These are phyloP conservation scores for Paraphaeosphaeria sporulosa DNA, from an alignment of 2,329 filamentous ascomycete genomes.

Conservation along the genomic window DNA sequence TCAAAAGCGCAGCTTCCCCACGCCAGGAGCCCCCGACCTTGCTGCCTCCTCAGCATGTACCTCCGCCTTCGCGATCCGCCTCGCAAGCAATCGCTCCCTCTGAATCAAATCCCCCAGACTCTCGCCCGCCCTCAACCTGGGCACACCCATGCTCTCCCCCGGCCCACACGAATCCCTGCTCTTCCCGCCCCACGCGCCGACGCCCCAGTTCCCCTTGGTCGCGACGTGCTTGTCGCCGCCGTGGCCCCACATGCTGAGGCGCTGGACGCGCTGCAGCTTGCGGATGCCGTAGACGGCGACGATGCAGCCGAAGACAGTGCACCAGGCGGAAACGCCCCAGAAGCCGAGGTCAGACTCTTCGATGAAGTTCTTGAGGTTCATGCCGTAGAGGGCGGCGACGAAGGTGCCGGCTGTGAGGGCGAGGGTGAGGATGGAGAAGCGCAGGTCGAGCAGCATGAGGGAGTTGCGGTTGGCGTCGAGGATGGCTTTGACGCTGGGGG, in stretches of 20 bases:
- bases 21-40: not conserved
- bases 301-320: constrained; percentile 74
- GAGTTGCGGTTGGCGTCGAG: constrained; percentile 97
- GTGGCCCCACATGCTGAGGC: constrained; percentile 82
- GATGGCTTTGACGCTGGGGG: constrained; percentile 86
- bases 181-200: constrained; percentile 30
- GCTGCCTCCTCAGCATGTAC: constrained; percentile 29
- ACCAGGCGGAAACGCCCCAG: constrained; percentile 73
- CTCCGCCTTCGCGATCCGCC: constrained; percentile 39
- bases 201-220: constrained; percentile 26
- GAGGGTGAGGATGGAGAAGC: constrained; percentile 93
- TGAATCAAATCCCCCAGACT: constrained; percentile 35
- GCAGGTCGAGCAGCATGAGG: constrained; percentile 95
- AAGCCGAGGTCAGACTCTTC: constrained; percentile 94
- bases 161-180: constrained; percentile 19
- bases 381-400: constrained; percentile 97
- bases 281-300: constrained; percentile 85
- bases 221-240: constrained; percentile 24
- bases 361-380: constrained; percentile 99
- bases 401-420: constrained; percentile 96
- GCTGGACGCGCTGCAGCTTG: constrained; percentile 84
- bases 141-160: constrained; percentile 22
- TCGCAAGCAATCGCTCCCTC: constrained; percentile 35
- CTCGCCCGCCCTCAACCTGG: constrained; percentile 27
- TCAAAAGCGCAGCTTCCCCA: constrained; percentile 8